These are phyloP conservation scores for Posidonia oceanica DNA, from an alignment of 116 monocot genomes.

Conservation along the genomic window DNA sequence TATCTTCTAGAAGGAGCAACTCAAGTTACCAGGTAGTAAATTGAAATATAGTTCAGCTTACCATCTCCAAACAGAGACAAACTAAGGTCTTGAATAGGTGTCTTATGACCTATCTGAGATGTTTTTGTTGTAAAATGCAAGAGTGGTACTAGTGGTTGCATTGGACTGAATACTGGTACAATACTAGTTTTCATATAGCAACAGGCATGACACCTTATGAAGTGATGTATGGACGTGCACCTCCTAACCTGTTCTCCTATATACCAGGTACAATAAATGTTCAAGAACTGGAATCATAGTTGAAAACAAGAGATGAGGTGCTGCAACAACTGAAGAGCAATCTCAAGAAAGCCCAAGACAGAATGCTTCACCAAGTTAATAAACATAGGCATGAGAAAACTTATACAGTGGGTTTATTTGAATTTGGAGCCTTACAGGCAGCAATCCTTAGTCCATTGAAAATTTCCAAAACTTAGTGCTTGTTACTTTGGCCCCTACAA, in stretches of 20 bases:
- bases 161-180: not conserved
- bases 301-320: not conserved
- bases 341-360: not conserved
- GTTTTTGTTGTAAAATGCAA: not conserved
- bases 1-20: not conserved
- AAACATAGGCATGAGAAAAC: not conserved
- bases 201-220: not conserved
- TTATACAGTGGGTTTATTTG: not conserved
- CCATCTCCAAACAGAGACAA: not conserved
- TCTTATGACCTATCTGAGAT: not conserved
- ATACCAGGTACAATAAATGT: not conserved
- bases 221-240: not conserved
- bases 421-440: not conserved
- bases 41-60: not conserved
- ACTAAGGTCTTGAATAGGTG: not conserved
- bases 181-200: not conserved
- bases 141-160: not conserved
- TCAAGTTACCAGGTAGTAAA: not conserved
- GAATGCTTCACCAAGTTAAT: not conserved
- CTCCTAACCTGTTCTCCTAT: not conserved
- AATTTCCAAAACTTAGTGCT: not conserved
- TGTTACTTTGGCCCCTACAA: not conserved
- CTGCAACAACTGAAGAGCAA: not conserved
- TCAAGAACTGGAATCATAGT: not conserved
- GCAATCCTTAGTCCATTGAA: not conserved